Base-by-base conservation (phyloP, 805 yeast genomes). In the Monosporozyma solicola region DNA sequence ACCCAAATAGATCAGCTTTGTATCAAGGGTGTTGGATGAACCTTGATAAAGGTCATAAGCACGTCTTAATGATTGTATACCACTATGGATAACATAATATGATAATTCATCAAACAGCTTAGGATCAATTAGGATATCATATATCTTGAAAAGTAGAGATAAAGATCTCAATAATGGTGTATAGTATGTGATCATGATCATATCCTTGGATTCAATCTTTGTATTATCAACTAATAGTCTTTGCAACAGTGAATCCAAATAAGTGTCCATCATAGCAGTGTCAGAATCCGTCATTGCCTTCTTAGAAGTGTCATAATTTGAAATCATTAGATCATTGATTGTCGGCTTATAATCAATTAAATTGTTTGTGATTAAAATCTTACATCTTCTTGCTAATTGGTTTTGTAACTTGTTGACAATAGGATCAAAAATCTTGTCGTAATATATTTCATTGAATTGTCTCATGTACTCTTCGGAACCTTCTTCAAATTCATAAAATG, bases 31-130 rank as follows among this genome's bases (percentile, higher is more conserved):
- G 45, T 57, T 60, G 3, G 72, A 60, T 0, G 5, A 20, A 25
- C n/a, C 53, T 47, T 1, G 88, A 87, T 29, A 78, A 25, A 79
- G 60, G 3, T 73, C 70, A 57, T 77, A 77, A 11, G 85, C 84
- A 15, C 72, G 68, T 52, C 78, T 77, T 59, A 89, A 68, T 6
- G 94, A 80, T 15, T 71, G 61, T 39, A 89, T 78, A 60, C 94
- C 84, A 46, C 85, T 78, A 63, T 87, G 96, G 3, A 92, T 86
- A 51, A 89, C 83, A 53, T 85, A 81, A 65, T 89, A 96, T 0
- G 97, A 96, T 57, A 91, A 70, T 62, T 88, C 96, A 65, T 89
- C 96, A 70, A 91, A 92, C 1, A 89, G 86, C 11, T 77, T 71
- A 2, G 91, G 82, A 58, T 84, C 84, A 39, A 92, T 79, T 6